Conservation (phyloP, 345 rosid species). For the Viola odorata region DNA sequence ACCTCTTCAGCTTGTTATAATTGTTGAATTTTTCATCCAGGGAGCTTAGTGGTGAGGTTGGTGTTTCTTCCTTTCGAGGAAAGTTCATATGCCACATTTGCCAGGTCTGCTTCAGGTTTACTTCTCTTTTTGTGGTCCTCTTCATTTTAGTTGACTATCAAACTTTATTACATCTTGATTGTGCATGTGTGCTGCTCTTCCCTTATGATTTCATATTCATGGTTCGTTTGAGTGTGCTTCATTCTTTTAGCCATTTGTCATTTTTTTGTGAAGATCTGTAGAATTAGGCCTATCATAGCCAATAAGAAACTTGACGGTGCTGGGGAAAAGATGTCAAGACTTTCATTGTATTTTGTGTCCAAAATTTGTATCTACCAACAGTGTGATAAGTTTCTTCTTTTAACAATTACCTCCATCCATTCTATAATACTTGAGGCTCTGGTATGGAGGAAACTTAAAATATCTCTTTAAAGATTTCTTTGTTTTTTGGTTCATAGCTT, state of each 20-base stretch:
- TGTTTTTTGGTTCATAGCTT: no score
- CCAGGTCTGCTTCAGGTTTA: conserved; percentile 98
- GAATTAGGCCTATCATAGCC: no score
- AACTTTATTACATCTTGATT: neutral
- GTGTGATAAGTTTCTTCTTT: no score
- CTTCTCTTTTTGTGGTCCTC: conserved; percentile 38
- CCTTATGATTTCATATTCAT: conserved; percentile 3
- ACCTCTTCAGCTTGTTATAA: conserved; percentile 9
- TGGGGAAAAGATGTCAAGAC: no score
- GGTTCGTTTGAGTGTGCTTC: neutral
- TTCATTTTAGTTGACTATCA: conserved; percentile 5
- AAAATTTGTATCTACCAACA: no score
- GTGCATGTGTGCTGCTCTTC: neutral
- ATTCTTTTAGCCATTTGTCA: neutral
- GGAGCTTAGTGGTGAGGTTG: conserved; percentile 91
- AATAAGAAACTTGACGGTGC: no score
- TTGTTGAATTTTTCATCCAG: conserved; percentile 32
- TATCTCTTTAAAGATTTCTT: no score
- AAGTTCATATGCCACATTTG: conserved; percentile 87
- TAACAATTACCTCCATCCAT: no score
- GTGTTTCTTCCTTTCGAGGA: conserved; percentile 96
- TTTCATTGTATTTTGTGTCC: no score
- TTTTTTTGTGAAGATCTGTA: no score
- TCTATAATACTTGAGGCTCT: no score
- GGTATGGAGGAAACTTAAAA: no score